Evolutionary conservation across 257 asterid genomes (phyloP).

Genomic region (Gentiana macrophylla): DNA sequence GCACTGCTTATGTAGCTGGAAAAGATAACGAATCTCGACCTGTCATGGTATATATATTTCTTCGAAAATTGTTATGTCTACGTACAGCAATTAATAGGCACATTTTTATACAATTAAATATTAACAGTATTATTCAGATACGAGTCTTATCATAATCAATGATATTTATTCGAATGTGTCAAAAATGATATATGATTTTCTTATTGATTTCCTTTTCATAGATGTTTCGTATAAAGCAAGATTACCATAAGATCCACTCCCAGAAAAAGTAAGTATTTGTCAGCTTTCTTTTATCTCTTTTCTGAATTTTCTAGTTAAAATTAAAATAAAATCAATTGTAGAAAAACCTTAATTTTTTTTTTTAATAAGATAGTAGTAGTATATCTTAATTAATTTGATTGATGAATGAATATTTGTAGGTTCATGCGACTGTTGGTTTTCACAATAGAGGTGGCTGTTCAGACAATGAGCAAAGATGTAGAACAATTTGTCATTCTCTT

Average conservation of each 20-base stretch:
- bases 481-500: conserved; percentile 74
- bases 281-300: too few relatives aligned
- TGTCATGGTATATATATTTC: conserved; percentile 42
- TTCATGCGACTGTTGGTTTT: conserved; percentile 67
- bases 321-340: neutral
- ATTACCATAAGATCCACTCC: conserved; percentile 74
- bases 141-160: too few relatives aligned
- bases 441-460: conserved; percentile 91
- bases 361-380: too few relatives aligned
- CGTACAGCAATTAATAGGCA: neutral
- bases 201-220: conserved; percentile 7
- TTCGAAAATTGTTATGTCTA: neutral
- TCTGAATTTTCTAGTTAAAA: too few relatives aligned
- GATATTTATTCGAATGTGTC: too few relatives aligned
- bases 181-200: too few relatives aligned
- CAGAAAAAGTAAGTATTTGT: conserved; percentile 54
- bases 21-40: conserved; percentile 84
- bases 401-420: conserved; percentile 23
- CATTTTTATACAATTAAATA: neutral
- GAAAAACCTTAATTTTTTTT: too few relatives aligned
- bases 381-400: neutral
- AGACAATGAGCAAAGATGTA: conserved; percentile 65
- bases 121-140: too few relatives aligned
- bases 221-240: conserved; percentile 93
- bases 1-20: conserved; percentile 91